These are phyloP conservation scores for Pleurostoma richardsiae DNA, from an alignment of 2,329 filamentous ascomycete genomes.

Conservation along the genomic window DNA sequence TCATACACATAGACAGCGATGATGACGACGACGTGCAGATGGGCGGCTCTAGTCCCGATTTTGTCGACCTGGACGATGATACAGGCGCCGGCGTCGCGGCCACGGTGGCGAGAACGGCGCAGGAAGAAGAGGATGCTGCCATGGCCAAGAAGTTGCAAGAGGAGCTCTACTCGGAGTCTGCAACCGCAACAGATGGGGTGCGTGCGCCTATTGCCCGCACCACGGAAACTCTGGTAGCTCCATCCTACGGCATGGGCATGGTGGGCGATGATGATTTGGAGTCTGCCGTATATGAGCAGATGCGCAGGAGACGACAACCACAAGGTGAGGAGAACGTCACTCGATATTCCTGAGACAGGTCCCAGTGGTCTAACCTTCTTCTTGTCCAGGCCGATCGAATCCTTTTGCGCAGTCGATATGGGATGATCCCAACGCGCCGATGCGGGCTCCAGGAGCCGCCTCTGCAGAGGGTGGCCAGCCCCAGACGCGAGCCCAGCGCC, in stretches of 20 bases:
- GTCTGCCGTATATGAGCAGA: constrained; percentile 59
- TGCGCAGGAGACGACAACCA: constrained; percentile 42
- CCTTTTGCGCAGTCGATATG: constrained; percentile 34
- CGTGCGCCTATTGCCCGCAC: constrained; percentile 87
- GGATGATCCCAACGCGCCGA: constrained; percentile 19
- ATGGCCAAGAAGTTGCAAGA: constrained; percentile 91
- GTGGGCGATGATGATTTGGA: constrained; percentile 52
- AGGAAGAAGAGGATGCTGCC: constrained; percentile 84
- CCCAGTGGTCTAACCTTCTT: no score
- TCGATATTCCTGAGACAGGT: no score
- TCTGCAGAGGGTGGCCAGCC: constrained; percentile 8
- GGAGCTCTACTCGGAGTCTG: constrained; percentile 66
- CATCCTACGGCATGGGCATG: constrained; percentile 45
- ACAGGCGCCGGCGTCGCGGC: constrained; percentile 33
- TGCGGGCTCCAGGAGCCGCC: constrained; percentile 1
- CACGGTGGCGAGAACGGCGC: constrained; percentile 38
- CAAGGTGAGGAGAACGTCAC: constrained; percentile 13
- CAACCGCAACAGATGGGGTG: constrained; percentile 51
- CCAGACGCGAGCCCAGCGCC: constrained; percentile 63
- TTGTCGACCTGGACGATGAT: constrained; percentile 31
- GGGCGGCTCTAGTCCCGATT: constrained; percentile 16
- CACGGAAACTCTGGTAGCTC: constrained; percentile 85
- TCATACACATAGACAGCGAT: constrained; percentile 74
- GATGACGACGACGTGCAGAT: constrained; percentile 52
- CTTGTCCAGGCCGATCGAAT: constrained; percentile 14